Evolutionary conservation across 192 early-diverging fungal genomes (phyloP), one percentile per base, ranked within the genome.

Genomic region (Gorgonomyces haynaldii): DNA sequence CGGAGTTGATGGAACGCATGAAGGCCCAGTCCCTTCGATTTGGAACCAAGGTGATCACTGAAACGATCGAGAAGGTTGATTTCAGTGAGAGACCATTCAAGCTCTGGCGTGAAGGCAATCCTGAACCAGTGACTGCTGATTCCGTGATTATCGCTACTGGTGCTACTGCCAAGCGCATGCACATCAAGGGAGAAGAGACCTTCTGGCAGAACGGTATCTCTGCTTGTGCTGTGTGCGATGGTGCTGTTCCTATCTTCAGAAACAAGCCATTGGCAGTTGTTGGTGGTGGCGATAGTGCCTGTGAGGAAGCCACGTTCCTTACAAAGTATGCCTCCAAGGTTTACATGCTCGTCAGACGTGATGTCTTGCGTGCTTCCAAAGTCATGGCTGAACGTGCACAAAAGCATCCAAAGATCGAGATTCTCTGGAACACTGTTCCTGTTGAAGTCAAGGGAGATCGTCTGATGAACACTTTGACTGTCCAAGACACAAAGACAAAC

Each of bases 191-290:
- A 45, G 92, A 96, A 58, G 92, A 93, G 35, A 67, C 48, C 15
- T 92, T 86, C 76, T 96, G 95, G 95, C 90, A 98, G 65, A 82
- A 82, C n/a, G 95, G 95, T 53, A 98, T 98, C 67, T 91, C 88
- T 45, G 95, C 95, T 4, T 98, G 95, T 56, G 95, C 95, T 41
- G 95, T 98, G 35, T 98, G 95, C 69, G 95, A 98, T 62, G 95
- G 92, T 54, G 89, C 92, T 36, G 89, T 86, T 15, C 95, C 95
- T 15, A 90, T 96, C 51, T 98, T 96, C 80, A 79, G 89, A 53
- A 85, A 92, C 61, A 91, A 92, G 70, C 85, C 88, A 20, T 66
- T 98, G 43, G 91, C 81, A 16, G 94, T 98, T 28, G 82, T 98
- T 50, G 94, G 94, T 47, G 94, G 75, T 19, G 75, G 75, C 15